Base-by-base conservation (phyloP, 1,284 basidiomycete genomes). In the Tranzscheliella williamsii region DNA sequence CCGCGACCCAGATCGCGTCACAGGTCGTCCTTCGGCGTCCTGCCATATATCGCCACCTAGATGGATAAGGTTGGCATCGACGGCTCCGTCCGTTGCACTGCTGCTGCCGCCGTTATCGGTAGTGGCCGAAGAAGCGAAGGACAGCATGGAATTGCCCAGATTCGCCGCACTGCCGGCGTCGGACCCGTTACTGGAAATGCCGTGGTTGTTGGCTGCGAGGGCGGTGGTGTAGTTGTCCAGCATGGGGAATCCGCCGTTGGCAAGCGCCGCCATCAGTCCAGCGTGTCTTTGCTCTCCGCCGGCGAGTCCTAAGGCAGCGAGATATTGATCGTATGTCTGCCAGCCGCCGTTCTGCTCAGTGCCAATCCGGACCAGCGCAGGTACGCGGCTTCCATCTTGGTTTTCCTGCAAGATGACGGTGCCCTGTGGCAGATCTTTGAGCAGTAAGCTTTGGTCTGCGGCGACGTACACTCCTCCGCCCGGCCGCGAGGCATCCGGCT, bases 391-490 rank as follows among this genome's bases (percentile, higher is more conserved):
- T 17, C 71, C 75, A 22, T 81, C 61, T 80, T 44, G 81, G 18
- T 35, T 52, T 45, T 64, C 39, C 80, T 82, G 51, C 78, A 82
- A 67, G 74, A 89, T 84, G 38, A 89, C 81, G n/a, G 82, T 83
- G 11, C 85, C 87, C 49, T 81, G 81, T 2, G 85, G 84, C 37
- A 89, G 38, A 65, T 86, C 85, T 46, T 82, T 80, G 49, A 86
- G 82, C 66, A 84, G 81, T 15, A 83, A 84, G 12, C 45, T 51
- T 31, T 52, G 39, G 17, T 66, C 61, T n/a, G 71, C 69, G 1
- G 88, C 88, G 35, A 93, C 79, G 67, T 87, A 94, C 15, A 92
- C 85, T 18, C 91, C 91, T 11, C 87, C 87, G 20, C 90, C 90
- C 5, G 89, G 89, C 36, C 87, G 82, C 37, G 66, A 61, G 1